Evolutionary conservation across 805 yeast genomes (phyloP), one percentile per base, ranked within the genome.

Genomic region (Wickerhamomyces chambardii): DNA sequence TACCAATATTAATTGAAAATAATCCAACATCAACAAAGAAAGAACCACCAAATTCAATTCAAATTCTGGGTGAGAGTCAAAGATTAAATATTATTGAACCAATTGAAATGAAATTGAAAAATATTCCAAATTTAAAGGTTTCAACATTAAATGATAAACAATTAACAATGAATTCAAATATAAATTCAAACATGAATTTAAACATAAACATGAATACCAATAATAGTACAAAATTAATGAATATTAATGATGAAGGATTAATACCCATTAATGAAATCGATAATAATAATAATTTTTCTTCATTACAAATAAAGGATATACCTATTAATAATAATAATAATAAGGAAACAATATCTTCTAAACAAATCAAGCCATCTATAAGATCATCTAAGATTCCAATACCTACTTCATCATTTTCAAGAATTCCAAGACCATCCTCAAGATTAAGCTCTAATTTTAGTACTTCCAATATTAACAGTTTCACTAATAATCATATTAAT

Each of bases 1-100:
- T 55, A 32, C 66, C 70, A 1, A 53, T 63, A 2, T 43, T 61
- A 28, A 49, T 63, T 25, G 55, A 55, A 22, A 53, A 52, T 10
- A 50, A 61, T 24, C 59, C 62, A 38, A 43, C 51, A 5, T 52
- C 57, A 1, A 49, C 41, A 15, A 43, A 33, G 34, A 52, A 51
- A 30, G 44, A 44, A 5, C 43, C 43, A 9, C 6, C 27, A 5
- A 5, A 14, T 30, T 16, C 15, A 30, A 30, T 11, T 14, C 21
- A 9, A 30, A 28, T 38, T 3, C 38, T 46, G 32, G 26, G 33
- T 1, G 44, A 46, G 10, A 43, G 44, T 28, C 27, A 32, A 1
- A 46, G 31, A 25, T 40, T 30, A 1, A 46, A 49, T 25, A 38
- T 36, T 15, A 17, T 44, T 6, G 48, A 24, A 11, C n/a, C n/a